Percentiles rank a stretch among this genome's conserved stretches.
These are phyloP conservation scores for Fusarium sambucinum DNA, from an alignment of 2,329 filamentous ascomycete species.

Conservation along the genomic window DNA sequence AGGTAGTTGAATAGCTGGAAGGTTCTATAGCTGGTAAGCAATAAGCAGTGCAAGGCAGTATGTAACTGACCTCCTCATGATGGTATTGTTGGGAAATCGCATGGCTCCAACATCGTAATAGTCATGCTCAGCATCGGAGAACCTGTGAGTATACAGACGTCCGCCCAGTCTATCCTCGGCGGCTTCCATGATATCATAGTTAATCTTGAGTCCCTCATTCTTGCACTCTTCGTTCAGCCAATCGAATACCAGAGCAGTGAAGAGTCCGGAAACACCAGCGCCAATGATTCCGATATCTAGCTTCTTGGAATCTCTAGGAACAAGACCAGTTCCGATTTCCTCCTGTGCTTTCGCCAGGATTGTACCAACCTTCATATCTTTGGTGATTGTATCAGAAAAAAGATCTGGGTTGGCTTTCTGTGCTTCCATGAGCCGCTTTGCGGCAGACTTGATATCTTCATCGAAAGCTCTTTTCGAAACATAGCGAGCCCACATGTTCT, in stretches of 20 bases:
- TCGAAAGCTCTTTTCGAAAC: neutral
- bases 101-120: slow-evolving; percentile 57
- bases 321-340: neutral
- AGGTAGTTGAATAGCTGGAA: slow-evolving; percentile 38
- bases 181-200: slow-evolving; percentile 56
- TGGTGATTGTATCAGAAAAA: neutral
- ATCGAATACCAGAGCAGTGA: slow-evolving; percentile 21
- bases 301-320: neutral
- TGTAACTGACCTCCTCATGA: slow-evolving; percentile 37
- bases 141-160: slow-evolving; percentile 53
- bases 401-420: neutral
- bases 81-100: slow-evolving; percentile 54
- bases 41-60: neutral
- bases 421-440: neutral
- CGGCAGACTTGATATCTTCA: neutral
- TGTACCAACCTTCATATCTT: neutral
- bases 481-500: slow-evolving; percentile 4
- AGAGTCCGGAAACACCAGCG: slow-evolving; percentile 28
- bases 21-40: slow-evolving; percentile 3
- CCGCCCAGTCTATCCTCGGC: slow-evolving; percentile 51
- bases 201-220: slow-evolving; percentile 41
- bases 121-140: slow-evolving; percentile 37
- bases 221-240: slow-evolving; percentile 11
- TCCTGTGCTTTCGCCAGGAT: neutral
- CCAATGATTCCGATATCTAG: slow-evolving; percentile 15